These are phyloP conservation scores for Aspergillus novoparasiticus DNA, from an alignment of 2,329 filamentous ascomycete species.

Conservation along the genomic window DNA sequence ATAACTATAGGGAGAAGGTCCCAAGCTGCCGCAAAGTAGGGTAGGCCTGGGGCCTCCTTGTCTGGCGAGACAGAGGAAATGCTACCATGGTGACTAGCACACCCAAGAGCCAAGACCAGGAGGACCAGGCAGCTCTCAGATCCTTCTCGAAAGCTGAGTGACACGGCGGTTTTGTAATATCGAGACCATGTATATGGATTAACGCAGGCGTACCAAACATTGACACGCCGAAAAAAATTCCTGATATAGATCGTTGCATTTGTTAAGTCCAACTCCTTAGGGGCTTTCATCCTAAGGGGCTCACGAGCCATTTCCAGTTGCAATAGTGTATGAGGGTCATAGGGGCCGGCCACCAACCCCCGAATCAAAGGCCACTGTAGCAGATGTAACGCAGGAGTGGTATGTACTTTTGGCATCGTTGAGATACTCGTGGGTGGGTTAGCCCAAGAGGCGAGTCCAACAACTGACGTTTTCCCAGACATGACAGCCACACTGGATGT, in stretches of 20 bases:
- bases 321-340: conserved; percentile 78
- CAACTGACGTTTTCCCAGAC: conserved; percentile 53
- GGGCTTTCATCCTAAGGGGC: conserved; percentile 63
- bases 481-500: conserved; percentile 15
- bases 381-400: conserved; percentile 68
- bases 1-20: conserved; percentile 74
- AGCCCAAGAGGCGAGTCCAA: conserved; percentile 73
- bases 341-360: conserved; percentile 72
- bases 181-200: conserved; percentile 79
- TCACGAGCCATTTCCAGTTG: conserved; percentile 80
- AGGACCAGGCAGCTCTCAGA: conserved; percentile 82
- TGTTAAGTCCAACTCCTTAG: conserved; percentile 69
- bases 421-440: conserved; percentile 69
- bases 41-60: conserved; percentile 72
- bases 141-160: conserved; percentile 75
- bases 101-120: conserved; percentile 74
- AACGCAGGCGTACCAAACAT: conserved; percentile 83
- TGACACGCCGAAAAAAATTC: conserved; percentile 78
- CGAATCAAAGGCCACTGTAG: conserved; percentile 80
- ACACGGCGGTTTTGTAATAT: conserved; percentile 74
- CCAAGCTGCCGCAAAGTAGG: conserved; percentile 82
- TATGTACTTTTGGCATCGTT: conserved; percentile 83
- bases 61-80: conserved; percentile 71
- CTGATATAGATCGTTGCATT: conserved; percentile 75
- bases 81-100: conserved; percentile 73